Conservation (phyloP, 2,329 filamentous ascomycete species). For the Colletotrichum sojae region DNA sequence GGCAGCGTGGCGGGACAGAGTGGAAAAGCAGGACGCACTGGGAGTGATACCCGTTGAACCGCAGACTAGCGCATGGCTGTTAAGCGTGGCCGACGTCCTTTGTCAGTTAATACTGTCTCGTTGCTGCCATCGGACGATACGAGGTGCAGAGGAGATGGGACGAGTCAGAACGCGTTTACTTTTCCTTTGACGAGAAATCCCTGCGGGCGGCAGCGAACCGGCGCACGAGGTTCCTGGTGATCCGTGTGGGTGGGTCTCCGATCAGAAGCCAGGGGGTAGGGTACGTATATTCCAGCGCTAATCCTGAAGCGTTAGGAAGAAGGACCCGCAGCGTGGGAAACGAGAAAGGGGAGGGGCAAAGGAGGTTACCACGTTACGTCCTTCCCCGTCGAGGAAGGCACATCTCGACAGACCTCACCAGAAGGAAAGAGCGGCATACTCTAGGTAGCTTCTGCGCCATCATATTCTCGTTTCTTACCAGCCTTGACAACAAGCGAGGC, state of each 20-base stretch:
- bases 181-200: constrained; percentile 14
- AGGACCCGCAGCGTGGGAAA: not conserved
- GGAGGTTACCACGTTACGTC: not conserved
- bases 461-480: not conserved
- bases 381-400: not conserved
- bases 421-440: not conserved
- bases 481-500: not conserved
- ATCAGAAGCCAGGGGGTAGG: no score
- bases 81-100: constrained; percentile 12
- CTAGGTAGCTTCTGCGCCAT: no score
- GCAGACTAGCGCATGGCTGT: constrained; percentile 4
- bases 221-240: constrained; percentile 3
- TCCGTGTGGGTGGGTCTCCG: not conserved
- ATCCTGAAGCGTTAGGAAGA: not conserved
- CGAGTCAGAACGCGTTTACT: constrained; percentile 24
- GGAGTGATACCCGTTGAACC: constrained; percentile 5
- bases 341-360: not conserved
- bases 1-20: not conserved
- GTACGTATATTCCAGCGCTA: not conserved
- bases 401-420: no score
- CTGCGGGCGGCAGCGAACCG: constrained; percentile 15
- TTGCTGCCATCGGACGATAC: constrained; percentile 15
- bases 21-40: not conserved
- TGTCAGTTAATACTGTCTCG: constrained; percentile 17
- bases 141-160: constrained; percentile 28